Percentiles rank a stretch among this genome's conserved stretches.
Evolutionary conservation across 208 protist genomes (phyloP).

Genomic region (Leishmania lainsoni): DNA sequence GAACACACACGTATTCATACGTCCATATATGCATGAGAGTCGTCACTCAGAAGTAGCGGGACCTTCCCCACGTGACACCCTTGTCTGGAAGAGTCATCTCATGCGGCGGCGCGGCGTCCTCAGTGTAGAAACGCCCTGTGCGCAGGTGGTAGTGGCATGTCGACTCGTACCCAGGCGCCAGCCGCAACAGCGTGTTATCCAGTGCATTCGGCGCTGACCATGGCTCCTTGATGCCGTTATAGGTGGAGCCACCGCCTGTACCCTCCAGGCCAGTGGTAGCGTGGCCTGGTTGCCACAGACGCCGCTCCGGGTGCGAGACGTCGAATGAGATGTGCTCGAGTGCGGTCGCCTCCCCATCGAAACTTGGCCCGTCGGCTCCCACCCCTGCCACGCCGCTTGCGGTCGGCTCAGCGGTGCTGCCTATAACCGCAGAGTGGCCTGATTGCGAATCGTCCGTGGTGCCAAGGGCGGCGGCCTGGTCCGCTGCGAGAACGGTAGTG

Average conservation of each 20-base stretch:
- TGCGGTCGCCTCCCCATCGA: conserved; percentile 54
- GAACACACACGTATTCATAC: not conserved
- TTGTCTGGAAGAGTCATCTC: conserved; percentile 68
- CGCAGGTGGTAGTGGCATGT: conserved; percentile 81
- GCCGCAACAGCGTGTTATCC: conserved; percentile 75
- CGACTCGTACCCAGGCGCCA: conserved; percentile 72
- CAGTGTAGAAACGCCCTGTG: conserved; percentile 73
- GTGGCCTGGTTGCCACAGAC: conserved; percentile 62
- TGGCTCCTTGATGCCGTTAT: conserved; percentile 49
- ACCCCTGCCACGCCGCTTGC: not conserved
- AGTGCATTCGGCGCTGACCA: conserved; percentile 62
- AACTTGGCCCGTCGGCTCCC: conserved; percentile 24
- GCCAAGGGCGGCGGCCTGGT: conserved; percentile 3
- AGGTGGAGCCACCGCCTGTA: conserved; percentile 59
- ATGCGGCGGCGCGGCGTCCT: conserved; percentile 66
- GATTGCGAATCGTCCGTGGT: not conserved
- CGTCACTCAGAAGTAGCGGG: conserved; percentile 46
- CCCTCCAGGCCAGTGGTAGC: conserved; percentile 41
- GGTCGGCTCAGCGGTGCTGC: not conserved
- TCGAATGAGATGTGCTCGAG: conserved; percentile 46
- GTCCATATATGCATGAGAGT: not conserved
- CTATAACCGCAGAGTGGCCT: not conserved
- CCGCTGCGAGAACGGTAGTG: conserved; percentile 42
- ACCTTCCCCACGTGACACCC: conserved; percentile 66
- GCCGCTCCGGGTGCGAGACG: conserved; percentile 61